phyloP scores from a whole-genome alignment of 495 filamentous ascomycete genomes.

The Penicillium verhagenii region DNA sequence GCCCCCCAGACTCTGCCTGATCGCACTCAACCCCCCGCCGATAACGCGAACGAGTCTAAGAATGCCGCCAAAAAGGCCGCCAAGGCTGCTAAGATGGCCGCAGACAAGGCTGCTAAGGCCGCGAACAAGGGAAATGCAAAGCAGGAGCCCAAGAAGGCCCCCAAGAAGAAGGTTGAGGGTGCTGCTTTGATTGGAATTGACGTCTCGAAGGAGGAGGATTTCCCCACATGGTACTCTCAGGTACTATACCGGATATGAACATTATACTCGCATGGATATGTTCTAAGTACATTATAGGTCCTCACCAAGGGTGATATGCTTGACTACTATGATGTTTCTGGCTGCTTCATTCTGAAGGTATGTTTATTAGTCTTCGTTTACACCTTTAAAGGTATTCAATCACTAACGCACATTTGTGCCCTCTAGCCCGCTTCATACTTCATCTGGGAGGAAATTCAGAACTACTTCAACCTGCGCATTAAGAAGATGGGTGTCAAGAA shows the following conservation, averaged over 20 bases:
- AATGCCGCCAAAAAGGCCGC: constrained; percentile 71
- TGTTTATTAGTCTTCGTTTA: background rate
- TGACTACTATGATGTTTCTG: constrained; percentile 74
- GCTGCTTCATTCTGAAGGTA: constrained; percentile 90
- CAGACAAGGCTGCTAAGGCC: constrained; percentile 64
- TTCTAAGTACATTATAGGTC: constrained; percentile 34
- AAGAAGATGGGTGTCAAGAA: constrained; percentile 74
- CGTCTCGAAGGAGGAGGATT: constrained; percentile 78
- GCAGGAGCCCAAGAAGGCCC: constrained; percentile 43
- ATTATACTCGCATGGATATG: background rate
- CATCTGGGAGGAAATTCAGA: constrained; percentile 90
- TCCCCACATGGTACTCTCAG: constrained; percentile 93
- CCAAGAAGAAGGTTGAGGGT: constrained; percentile 52
- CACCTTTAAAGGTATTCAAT: background rate
- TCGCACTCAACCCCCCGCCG: constrained; percentile 43
- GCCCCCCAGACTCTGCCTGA: constrained; percentile 40
- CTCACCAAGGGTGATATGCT: constrained; percentile 94
- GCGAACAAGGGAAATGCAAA: constrained; percentile 53
- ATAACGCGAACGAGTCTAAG: constrained; percentile 58
- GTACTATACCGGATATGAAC: background rate
- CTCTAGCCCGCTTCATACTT: constrained; percentile 67
- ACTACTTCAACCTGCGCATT: constrained; percentile 84
- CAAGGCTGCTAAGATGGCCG: constrained; percentile 63
- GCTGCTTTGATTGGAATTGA: constrained; percentile 82
- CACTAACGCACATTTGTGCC: constrained; percentile 6